phyloP scores from a whole-genome alignment of 495 filamentous ascomycete species.

The Jackrogersella multiformis region DNA sequence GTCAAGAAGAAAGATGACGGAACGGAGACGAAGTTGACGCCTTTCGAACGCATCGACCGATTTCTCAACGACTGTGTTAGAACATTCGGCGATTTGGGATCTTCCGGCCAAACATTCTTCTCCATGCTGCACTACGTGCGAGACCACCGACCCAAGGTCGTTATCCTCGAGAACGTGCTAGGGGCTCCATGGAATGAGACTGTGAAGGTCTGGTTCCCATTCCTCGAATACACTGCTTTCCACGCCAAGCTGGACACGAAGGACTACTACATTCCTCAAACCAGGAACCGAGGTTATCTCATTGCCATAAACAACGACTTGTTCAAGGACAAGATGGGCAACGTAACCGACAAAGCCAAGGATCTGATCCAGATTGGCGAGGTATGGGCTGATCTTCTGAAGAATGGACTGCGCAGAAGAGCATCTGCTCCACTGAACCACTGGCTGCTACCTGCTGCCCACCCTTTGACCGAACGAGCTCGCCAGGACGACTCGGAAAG shows the following conservation, averaged over 20 bases:
- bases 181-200: constrained; percentile 71
- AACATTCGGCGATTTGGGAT: constrained; percentile 62
- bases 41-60: not conserved
- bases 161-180: constrained; percentile 80
- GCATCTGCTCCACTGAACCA: constrained; percentile 71
- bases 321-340: constrained; percentile 22
- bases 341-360: not conserved
- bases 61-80: constrained; percentile 31
- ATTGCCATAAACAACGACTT: constrained; percentile 63
- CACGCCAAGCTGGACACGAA: constrained; percentile 70
- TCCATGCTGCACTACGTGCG: constrained; percentile 67
- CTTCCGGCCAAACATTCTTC: constrained; percentile 76
- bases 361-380: constrained; percentile 2
- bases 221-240: constrained; percentile 64
- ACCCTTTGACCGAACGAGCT: constrained; percentile 63
- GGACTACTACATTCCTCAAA: constrained; percentile 82
- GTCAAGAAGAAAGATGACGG: too few species aligned
- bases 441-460: constrained; percentile 68
- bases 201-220: constrained; percentile 53
- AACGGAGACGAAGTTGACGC: too few species aligned
- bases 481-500: constrained; percentile 52
- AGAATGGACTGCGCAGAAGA: constrained; percentile 57
- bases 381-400: constrained; percentile 47
- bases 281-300: constrained; percentile 76
- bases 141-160: constrained; percentile 65